A percentile compares a stretch with the other conserved stretches of the same genome.
Evolutionary conservation across 202 grass and related monocot species (phyloP).

Genomic region (Zoysia matrella): DNA sequence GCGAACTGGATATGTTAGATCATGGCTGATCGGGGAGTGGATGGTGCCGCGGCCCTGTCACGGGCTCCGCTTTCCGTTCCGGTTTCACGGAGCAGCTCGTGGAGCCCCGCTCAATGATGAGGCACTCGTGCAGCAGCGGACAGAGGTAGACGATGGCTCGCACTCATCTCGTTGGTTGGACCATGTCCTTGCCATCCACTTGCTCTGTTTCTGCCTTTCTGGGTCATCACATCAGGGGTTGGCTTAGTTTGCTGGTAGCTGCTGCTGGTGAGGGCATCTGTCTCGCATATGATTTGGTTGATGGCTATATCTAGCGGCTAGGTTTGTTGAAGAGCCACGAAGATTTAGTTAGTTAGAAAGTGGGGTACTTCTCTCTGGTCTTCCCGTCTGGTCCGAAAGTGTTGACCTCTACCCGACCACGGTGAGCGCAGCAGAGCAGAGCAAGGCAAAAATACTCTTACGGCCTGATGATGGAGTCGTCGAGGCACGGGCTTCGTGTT

Average conservation of each 20-base stretch:
- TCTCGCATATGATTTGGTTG: not conserved
- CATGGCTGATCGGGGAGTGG: not conserved
- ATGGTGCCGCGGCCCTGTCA: conserved; percentile 33
- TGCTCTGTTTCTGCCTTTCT: too few species aligned
- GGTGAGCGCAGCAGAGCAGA: not conserved
- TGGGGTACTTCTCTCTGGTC: not conserved
- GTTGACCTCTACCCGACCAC: not conserved
- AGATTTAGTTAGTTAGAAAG: not conserved
- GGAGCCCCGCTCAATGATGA: conserved; percentile 51
- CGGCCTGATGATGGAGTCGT: not conserved
- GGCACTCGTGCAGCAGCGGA: conserved; percentile 44
- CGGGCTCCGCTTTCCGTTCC: conserved; percentile 15
- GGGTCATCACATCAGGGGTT: not conserved
- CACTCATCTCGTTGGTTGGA: not conserved
- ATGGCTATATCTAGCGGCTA: conserved; percentile 1
- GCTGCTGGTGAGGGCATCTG: not conserved
- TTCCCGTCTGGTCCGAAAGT: not conserved
- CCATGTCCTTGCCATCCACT: not conserved
- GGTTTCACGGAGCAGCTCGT: not conserved
- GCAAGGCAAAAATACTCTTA: not conserved
- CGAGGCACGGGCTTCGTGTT: too few species aligned
- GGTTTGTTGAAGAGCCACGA: not conserved
- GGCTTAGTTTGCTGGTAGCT: not conserved
- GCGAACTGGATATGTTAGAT: not conserved
- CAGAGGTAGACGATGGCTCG: not conserved